Base-by-base conservation (phyloP, 495 filamentous ascomycete genomes). In the Penicillium salamii region DNA sequence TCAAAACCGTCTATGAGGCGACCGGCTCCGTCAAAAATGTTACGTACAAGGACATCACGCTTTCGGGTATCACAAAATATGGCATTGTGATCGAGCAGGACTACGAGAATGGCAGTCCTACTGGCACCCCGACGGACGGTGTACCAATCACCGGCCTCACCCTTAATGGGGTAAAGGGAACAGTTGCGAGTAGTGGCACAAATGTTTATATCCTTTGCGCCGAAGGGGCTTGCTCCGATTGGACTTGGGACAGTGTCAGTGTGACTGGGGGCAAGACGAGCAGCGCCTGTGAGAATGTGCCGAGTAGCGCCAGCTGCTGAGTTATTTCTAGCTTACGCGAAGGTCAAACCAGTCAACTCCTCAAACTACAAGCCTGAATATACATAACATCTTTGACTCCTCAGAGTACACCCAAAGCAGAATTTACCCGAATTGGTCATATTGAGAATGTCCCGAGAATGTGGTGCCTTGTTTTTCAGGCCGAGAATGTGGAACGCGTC, bases 41-140 rank as follows among this genome's bases (percentile, higher is more conserved):
- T 31, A 83, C 78, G 0, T 88, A 82, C 71, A 65, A 57, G 17
- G 72, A 76, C 51, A 84, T 86, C 62, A 72, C 65, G 5, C 71
- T 86, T 2, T 71, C 69, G 33, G 62, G 65, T 24, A 84, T 85
- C 60, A 67, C 73, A 29, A 75, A 76, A 17, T 82, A 85, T 56
- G 84, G 82, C 47, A 78, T 88, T 43, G 70, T 84, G 46, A 79
- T 88, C 35, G 67, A 87, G 65, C 84, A 88, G 62, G 82, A 85
- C 62, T 88, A 86, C 52, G 62, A 78, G 65, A 83, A 83, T 53
- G 83, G 82, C 18, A 67, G 66, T 48, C 80, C 75, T 3, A 83
- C 78, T 23, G 81, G 81, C 13, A 78, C 54, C 11, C 77, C 82
- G 14, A 83, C 83, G 0, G 75, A 52, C 44, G 81, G 83, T 17